Evolutionary conservation across 1,139 yeast genomes (phyloP), one percentile per base, ranked within the genome.

Genomic region (Zygoascus hellenicus): DNA sequence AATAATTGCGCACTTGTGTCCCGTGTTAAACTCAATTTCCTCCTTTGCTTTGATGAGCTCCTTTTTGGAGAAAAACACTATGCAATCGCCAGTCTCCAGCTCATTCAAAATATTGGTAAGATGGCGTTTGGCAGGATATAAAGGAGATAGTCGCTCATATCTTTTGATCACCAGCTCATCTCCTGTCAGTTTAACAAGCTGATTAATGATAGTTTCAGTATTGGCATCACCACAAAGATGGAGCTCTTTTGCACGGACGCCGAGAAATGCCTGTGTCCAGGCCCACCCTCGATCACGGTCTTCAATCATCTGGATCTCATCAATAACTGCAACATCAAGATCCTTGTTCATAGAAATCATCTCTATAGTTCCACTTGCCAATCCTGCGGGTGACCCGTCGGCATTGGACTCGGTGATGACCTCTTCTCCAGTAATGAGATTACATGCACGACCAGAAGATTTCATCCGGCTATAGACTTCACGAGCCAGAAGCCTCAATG

Each of bases 161-260:
- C 72, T 70, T 49, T 81, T 80, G 5, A 92, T 71, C 29, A 74
- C 77, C 11, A 92, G 67, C 39, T 77, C 82, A 62, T 92, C 98
- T 1, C 97, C 97, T 0, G 96, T 84, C 52, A 78, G 69, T 31
- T 71, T 62, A 0, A 78, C 80, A 13, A 92, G 66, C 49, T 75
- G 70, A 51, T 74, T 58, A 10, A 94, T 71, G 32, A 90, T 63
- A 0, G 81, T 79, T 14, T 88, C 83, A 0, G 90, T 81, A 58
- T 94, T 78, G 47, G 79, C 84, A 61, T 92, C 99, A 31, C 99
- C 99, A 68, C 99, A 92, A 22, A 90, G 64, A 67, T 92, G 97
- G 7, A 92, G 71, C 54, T 89, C 96, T 50, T 79, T 78, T 2
- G 97, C 95, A 51, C 78, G 78, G 0, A 82, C 95, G 2, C 97